Percentiles rank a stretch among this genome's conserved stretches.
Conservation (phyloP, 1,284 basidiomycete species). For the Trametes sp. region DNA sequence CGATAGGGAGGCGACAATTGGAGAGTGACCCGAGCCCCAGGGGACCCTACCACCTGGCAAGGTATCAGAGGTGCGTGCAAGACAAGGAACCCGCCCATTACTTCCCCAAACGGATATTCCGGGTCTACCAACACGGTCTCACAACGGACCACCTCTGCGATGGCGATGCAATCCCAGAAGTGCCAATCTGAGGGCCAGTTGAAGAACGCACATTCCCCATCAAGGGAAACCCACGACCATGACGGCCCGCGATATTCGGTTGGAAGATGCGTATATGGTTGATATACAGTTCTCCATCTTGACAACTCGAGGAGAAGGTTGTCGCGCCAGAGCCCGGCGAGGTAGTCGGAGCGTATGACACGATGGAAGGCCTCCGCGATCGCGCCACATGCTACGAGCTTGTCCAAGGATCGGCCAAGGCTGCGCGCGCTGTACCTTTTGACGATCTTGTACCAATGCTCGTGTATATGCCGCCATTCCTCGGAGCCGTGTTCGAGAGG, state of each 20-base stretch:
- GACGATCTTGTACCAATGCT: conserved; percentile 18
- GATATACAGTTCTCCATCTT: conserved; percentile 6
- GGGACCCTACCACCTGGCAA: too few species aligned
- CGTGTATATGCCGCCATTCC: conserved; percentile 1
- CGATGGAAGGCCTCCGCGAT: conserved; percentile 27
- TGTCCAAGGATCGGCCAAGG: conserved; percentile 19
- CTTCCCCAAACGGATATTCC: neutral
- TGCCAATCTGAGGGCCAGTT: too few species aligned
- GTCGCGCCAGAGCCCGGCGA: conserved; percentile 1
- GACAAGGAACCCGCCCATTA: neutral
- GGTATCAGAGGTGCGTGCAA: neutral
- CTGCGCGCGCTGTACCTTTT: conserved; percentile 21
- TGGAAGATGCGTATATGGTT: too few species aligned
- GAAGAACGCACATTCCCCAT: too few species aligned
- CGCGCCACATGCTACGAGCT: conserved; percentile 23
- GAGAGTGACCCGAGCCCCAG: too few species aligned
- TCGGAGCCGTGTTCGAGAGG: neutral
- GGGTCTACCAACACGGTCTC: neutral
- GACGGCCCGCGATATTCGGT: conserved; percentile 18
- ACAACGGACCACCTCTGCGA: neutral
- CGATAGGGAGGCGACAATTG: too few species aligned
- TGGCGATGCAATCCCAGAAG: neutral
- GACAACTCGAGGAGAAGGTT: conserved; percentile 18
- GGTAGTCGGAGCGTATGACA: conserved; percentile 19
- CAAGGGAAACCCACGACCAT: conserved; percentile 24